Percentiles rank a stretch among this genome's conserved stretches.
Evolutionary conservation across 305 asterid species (phyloP).

Genomic region (Solanum chacoense): DNA sequence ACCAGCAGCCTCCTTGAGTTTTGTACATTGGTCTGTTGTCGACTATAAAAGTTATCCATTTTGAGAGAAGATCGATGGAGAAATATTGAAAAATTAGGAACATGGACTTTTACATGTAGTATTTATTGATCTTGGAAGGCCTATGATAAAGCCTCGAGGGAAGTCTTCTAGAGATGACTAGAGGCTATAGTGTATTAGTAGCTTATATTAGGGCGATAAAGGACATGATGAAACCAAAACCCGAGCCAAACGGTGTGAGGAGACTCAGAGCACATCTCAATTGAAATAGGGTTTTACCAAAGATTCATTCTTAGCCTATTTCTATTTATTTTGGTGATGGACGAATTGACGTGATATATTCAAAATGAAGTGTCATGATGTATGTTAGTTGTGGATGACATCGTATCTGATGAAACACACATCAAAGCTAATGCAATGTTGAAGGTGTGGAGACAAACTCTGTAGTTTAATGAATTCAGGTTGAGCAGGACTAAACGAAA

Average conservation of each 20-base stretch:
- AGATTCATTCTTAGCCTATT: not conserved
- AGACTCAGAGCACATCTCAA: not conserved
- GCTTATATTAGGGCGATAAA: not conserved
- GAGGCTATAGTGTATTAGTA: not conserved
- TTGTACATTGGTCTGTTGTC: constrained; percentile 3
- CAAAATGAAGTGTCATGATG: not conserved
- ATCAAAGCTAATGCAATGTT: not conserved
- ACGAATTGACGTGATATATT: too few species aligned
- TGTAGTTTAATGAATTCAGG: not conserved
- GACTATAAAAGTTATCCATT: too few species aligned
- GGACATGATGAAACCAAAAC: too few species aligned
- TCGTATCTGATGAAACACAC: not conserved
- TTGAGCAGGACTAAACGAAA: not conserved
- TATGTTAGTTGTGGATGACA: not conserved
- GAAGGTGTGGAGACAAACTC: not conserved
- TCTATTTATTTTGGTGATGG: not conserved
- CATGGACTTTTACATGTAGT: not conserved
- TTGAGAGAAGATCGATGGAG: not conserved
- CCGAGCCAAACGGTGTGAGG: not conserved
- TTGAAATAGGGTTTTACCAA: not conserved
- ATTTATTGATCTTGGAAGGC: not conserved
- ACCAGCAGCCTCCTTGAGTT: constrained; percentile 7
- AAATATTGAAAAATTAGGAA: not conserved
- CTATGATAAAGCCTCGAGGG: not conserved
- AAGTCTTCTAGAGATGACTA: not conserved